Base-by-base conservation (phyloP, 164 flowering plant genomes). In the Stephania japonica region DNA sequence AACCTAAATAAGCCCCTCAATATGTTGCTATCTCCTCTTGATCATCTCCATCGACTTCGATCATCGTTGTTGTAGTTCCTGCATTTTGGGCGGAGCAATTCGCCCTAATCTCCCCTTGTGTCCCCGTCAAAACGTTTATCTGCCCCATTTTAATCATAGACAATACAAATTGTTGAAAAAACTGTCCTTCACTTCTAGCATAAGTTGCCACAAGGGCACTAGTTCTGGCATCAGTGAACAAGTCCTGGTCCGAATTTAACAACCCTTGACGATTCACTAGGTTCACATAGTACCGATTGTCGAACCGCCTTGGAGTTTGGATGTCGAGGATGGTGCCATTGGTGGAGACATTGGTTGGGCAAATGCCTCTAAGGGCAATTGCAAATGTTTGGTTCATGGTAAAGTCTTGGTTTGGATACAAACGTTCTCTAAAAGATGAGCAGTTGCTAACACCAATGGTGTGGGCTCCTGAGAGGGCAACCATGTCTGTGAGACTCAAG, bases 401-500 rank as follows among this genome's bases (percentile, higher is more conserved):
- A 1, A 85, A 69, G 82, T 89, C 93, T 69, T 80, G 84, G 14
- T 69, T 81, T 0, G 90, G 90, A 80, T 84, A 89, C 47, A 89
- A 82, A 1, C 93, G 82, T 10, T 42, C 32, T 7, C 74, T 72
- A 82, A 89, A 89, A 50, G 88, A 82, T 25, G 71, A 10, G 83
- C 91, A 89, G 72, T 84, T 87, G 69, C 81, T 42, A 26, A 81
- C 64, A 1, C 93, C 93, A 50, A 89, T 84, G 70, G 93, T 85
- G 87, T 89, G 93, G 78, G 85, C 89, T 11, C 91, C 93, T 62
- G 88, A 87, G 74, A 88, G 89, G 42, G 90, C 87, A 6, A 88
- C 90, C 0, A 80, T 70, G 50, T 86, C 90, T 2, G 87, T 86
- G 32, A 84, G 61, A 42, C 75, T 73, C 8, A 86, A 41, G 25